Percentiles rank a stretch among this genome's conserved stretches.
Conservation (phyloP, 2,329 filamentous ascomycete species). For the Pseudocercospora fijiensis region DNA sequence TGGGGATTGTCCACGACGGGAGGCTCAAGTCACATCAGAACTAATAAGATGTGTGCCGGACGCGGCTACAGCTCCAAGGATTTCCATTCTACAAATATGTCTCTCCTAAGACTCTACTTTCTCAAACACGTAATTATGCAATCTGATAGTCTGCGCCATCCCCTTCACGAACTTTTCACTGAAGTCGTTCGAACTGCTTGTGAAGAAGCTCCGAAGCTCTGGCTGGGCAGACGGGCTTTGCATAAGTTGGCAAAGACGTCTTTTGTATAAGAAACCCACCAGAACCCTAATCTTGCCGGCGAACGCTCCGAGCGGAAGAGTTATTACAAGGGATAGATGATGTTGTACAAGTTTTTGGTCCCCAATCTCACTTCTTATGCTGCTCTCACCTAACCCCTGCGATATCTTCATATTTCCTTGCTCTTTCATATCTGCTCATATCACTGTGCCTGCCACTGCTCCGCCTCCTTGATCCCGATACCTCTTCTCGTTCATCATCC, state of each 20-base stretch:
- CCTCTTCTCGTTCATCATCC: neutral
- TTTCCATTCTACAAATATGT: neutral
- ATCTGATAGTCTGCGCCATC: neutral
- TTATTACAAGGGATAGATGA: too few species aligned
- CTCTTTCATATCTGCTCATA: conserved; percentile 16
- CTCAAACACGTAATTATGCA: neutral
- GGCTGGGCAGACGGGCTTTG: too few species aligned
- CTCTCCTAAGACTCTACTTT: neutral
- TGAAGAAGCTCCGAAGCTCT: too few species aligned
- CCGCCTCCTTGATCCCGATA: neutral
- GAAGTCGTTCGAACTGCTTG: too few species aligned
- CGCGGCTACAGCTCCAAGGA: neutral
- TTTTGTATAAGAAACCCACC: too few species aligned
- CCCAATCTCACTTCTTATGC: neutral
- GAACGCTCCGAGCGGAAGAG: too few species aligned
- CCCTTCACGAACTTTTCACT: too few species aligned
- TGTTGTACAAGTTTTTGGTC: neutral
- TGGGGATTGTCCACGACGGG: too few species aligned
- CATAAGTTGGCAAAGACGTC: too few species aligned
- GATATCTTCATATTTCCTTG: conserved; percentile 11
- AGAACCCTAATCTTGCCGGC: too few species aligned
- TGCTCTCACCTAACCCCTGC: neutral
- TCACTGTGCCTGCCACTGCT: conserved; percentile 15
- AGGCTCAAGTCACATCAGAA: neutral
- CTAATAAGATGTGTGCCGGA: neutral